Evolutionary conservation across 208 protist species (phyloP).

Genomic region (Acanthamoeba castellanii): DNA sequence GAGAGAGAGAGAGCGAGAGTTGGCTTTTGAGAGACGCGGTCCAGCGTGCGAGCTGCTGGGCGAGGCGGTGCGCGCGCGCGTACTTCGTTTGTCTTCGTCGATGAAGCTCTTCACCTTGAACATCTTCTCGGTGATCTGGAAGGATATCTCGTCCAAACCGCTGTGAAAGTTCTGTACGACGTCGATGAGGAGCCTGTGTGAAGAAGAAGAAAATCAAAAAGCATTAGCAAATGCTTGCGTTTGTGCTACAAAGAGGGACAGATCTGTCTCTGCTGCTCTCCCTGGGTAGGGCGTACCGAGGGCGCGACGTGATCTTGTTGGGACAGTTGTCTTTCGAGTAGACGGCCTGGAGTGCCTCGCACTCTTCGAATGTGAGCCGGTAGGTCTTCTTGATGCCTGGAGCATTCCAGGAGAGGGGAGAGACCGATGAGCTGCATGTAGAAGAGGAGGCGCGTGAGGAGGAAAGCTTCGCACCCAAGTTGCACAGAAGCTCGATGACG

Average conservation of each 20-base stretch:
- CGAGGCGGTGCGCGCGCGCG: too few relatives aligned
- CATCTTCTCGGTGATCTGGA: slow-evolving; percentile 9
- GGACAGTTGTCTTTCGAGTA: slow-evolving; percentile 68
- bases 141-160: slow-evolving; percentile 11
- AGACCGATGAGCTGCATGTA: not conserved
- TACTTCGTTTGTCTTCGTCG: slow-evolving; percentile 61
- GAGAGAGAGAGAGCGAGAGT: not conserved
- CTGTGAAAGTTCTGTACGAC: slow-evolving; percentile 57
- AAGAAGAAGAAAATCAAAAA: not conserved
- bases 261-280: too few relatives aligned
- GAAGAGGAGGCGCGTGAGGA: not conserved
- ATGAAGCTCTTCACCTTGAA: slow-evolving; percentile 55
- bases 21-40: too few relatives aligned
- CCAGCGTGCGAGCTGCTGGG: too few relatives aligned
- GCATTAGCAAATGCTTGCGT: not conserved
- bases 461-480: not conserved
- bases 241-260: too few relatives aligned
- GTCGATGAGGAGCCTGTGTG: slow-evolving; percentile 15
- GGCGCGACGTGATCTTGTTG: slow-evolving; percentile 33
- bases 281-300: not conserved
- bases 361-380: slow-evolving; percentile 35
- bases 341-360: slow-evolving; percentile 38
- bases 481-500: slow-evolving; percentile 34
- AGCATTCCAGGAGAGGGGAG: not conserved
- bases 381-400: slow-evolving; percentile 65